These are phyloP conservation scores for Sporothrix euskadiensis DNA, from an alignment of 2,329 filamentous ascomycete genomes.

Conservation along the genomic window DNA sequence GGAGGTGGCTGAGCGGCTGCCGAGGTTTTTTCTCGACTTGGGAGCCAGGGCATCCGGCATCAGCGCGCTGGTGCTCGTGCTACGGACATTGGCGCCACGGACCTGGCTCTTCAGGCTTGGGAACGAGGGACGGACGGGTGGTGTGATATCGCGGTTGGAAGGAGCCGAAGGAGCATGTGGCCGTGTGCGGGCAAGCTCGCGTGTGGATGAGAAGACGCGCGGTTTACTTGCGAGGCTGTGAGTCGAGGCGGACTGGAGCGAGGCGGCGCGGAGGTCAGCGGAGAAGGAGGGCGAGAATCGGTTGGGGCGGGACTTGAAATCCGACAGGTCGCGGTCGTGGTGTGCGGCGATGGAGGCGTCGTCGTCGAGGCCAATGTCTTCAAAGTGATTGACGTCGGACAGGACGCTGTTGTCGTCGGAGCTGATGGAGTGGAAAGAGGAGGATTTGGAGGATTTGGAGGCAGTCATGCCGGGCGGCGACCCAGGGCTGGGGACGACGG, in stretches of 20 bases:
- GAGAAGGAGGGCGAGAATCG: slow-evolving; percentile 54
- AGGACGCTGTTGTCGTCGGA: slow-evolving; percentile 71
- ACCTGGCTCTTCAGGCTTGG: slow-evolving; percentile 50
- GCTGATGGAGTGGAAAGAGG: slow-evolving; percentile 78
- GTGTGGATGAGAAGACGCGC: slow-evolving; percentile 36
- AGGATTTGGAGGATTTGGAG: slow-evolving; percentile 89
- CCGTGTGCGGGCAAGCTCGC: slow-evolving; percentile 39
- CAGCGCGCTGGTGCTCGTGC: slow-evolving; percentile 48
- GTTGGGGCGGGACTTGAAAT: slow-evolving; percentile 44
- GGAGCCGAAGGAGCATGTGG: slow-evolving; percentile 30
- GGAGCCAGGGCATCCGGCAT: slow-evolving; percentile 37
- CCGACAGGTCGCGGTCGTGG: slow-evolving; percentile 39
- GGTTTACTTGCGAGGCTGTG: slow-evolving; percentile 9
- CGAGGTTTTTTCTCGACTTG: slow-evolving; percentile 37
- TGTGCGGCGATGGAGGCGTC: slow-evolving; percentile 42
- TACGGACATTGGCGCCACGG: slow-evolving; percentile 52
- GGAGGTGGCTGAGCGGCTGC: slow-evolving; percentile 44
- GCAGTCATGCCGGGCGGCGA: slow-evolving; percentile 76
- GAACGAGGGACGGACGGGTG: slow-evolving; percentile 46
- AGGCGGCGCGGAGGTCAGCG: slow-evolving; percentile 45
- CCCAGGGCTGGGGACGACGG: slow-evolving; percentile 53
- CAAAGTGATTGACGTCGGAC: slow-evolving; percentile 79
- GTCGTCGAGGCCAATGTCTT: slow-evolving; percentile 86
- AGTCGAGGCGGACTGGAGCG: slow-evolving; percentile 28
- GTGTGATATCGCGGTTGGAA: slow-evolving; percentile 38